Conservation (phyloP, 768 basidiomycete genomes). For the Artomyces pyxidatus region DNA sequence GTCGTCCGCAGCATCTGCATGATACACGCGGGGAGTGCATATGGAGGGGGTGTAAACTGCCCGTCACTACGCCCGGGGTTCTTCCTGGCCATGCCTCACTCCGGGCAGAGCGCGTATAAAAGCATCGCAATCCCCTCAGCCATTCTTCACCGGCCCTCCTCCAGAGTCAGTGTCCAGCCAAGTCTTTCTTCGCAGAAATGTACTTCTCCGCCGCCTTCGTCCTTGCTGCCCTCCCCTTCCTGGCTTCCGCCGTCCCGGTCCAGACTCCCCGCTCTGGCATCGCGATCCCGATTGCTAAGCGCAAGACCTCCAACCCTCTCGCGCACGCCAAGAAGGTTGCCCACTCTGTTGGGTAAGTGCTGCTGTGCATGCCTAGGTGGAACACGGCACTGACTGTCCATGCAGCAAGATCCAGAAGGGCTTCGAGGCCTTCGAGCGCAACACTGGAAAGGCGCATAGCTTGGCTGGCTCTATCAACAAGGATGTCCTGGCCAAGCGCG, state of each 20-base stretch:
- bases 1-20: no score
- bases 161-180: not conserved
- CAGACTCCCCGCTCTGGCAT: not conserved
- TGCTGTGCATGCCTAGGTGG: not conserved
- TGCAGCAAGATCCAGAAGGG: conserved; percentile 1
- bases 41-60: no score
- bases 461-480: not conserved
- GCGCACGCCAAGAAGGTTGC: not conserved
- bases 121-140: not conserved
- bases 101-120: no score
- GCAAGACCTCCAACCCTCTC: not conserved
- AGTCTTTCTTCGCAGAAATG: not conserved
- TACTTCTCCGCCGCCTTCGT: not conserved
- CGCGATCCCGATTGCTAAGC: not conserved
- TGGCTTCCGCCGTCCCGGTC: not conserved
- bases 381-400: not conserved
- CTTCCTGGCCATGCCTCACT: no score
- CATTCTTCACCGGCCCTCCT: not conserved
- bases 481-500: not conserved
- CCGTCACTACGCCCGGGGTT: no score
- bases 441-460: conserved; percentile 2
- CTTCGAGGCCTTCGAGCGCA: conserved; percentile 1
- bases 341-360: not conserved
- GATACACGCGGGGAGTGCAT: no score
- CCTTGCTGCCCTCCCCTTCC: not conserved